Evolutionary conservation across 768 basidiomycete genomes (phyloP).

Genomic region (Lepiota brunneoincarnata): DNA sequence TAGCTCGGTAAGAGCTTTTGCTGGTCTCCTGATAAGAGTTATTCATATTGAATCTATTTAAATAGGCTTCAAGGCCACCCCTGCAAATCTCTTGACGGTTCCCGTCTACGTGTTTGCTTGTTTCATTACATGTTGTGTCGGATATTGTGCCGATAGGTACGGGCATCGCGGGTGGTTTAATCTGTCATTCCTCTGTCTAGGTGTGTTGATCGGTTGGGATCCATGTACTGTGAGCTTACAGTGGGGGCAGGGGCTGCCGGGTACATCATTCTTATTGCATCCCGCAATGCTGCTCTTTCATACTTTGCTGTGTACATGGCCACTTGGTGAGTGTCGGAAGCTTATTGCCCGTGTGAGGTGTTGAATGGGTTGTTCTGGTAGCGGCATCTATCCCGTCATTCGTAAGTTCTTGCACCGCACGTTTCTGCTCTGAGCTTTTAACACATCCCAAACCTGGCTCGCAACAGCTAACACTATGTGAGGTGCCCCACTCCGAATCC

Average conservation of each 20-base stretch:
- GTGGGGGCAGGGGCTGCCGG: conserved; percentile 46
- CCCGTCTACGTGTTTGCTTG: conserved; percentile 75
- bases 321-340: conserved; percentile 45
- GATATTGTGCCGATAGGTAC: conserved; percentile 59
- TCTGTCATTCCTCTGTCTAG: conserved; percentile 46
- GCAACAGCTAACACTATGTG: conserved; percentile 61
- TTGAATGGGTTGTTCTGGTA: conserved; percentile 18
- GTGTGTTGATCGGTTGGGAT: conserved; percentile 24
- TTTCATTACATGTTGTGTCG: conserved; percentile 60
- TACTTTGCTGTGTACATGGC: conserved; percentile 74
- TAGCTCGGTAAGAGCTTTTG: conserved; percentile 8
- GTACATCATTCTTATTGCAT: conserved; percentile 68
- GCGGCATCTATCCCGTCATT: conserved; percentile 75
- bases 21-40: neutral
- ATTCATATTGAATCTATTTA: neutral
- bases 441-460: neutral
- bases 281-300: conserved; percentile 59
- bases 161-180: conserved; percentile 63
- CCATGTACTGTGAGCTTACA: conserved; percentile 14
- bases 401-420: conserved; percentile 36
- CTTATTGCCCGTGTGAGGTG: neutral
- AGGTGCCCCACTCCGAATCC: conserved; percentile 13
- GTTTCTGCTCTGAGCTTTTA: neutral
- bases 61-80: conserved; percentile 62
- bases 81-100: conserved; percentile 74